Evolutionary conservation across 148 eudicot genomes (phyloP), one percentile per base, ranked within the genome.

Genomic region (Oxyria digyna): DNA sequence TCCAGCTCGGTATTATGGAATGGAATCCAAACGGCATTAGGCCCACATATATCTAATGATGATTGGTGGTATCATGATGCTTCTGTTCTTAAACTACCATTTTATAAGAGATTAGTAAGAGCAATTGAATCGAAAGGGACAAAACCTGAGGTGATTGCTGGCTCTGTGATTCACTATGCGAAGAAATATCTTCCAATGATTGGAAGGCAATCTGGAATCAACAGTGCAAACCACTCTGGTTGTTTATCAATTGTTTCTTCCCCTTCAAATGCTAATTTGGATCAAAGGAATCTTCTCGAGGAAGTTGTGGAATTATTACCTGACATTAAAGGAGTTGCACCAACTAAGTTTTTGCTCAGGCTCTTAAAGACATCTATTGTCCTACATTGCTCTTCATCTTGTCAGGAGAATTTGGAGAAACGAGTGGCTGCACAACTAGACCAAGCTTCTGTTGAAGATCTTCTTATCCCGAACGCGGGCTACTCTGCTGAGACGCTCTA

Each of bases 61-160:
- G 81, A 80, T 74, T 83, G 86, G 86, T 83, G 86, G 86, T 76
- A 78, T 27, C 80, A 78, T 15, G 86, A 80, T 66, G 78, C 76
- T 24, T 81, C 84, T 11, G 32, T 59, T 62, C 81, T 83, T 33
- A 71, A 72, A 12, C 72, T 75, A 29, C 80, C 80, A 11, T 50
- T 83, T 6, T 83, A 78, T 67, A 83, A 78, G 69, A 69, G 76
- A 62, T 29, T 83, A 27, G 72, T 83, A 38, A 57, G 66, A 48
- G 84, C 75, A 1, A 62, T 75, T 72, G 76, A 67, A 65, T 71
- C 67, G 18, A 76, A 62, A 65, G 80, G 83, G 13, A 69, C 75
- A 75, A 70, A 69, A 21, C 62, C 72, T 0, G 81, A 80, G 46
- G 68, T 71, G 26, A 74, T 83, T 35, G 81, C 80, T 0, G 83